Evolutionary conservation across 129 eudicot genomes (phyloP).

Genomic region (Deinandra increscens): DNA sequence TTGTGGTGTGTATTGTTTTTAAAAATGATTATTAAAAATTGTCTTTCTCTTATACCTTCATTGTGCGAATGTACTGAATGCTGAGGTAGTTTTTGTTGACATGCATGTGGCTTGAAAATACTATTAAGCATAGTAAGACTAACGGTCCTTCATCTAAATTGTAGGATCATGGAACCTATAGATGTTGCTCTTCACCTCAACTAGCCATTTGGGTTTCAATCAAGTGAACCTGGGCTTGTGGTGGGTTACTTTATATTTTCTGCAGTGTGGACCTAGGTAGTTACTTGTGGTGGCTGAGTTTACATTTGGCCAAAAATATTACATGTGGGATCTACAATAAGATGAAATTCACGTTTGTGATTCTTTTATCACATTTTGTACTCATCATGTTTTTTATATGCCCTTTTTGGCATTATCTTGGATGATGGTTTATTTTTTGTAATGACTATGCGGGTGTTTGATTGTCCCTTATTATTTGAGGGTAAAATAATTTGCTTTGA

Average conservation of each 20-base stretch:
- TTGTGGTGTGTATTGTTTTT: background rate
- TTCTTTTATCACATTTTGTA: too few species aligned
- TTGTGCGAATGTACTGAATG: background rate
- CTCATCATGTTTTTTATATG: too few species aligned
- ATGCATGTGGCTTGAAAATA: constrained; percentile 10
- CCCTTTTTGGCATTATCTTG: too few species aligned
- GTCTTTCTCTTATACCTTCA: background rate
- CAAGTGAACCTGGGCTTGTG: constrained; percentile 73
- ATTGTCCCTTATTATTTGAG: too few species aligned
- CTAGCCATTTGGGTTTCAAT: constrained; percentile 54
- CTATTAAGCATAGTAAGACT: constrained; percentile 2
- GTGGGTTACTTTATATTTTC: constrained; percentile 67
- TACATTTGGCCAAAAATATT: too few species aligned
- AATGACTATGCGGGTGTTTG: too few species aligned
- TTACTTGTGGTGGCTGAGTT: too few species aligned
- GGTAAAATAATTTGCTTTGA: too few species aligned
- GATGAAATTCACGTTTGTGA: too few species aligned
- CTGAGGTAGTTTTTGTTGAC: background rate
- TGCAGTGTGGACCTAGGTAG: constrained; percentile 78
- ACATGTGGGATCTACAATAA: too few species aligned
- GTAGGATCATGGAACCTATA: constrained; percentile 89
- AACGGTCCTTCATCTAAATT: constrained; percentile 25
- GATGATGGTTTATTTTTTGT: too few species aligned
- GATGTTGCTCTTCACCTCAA: constrained; percentile 56
- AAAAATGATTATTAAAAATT: background rate